phyloP scores from a whole-genome alignment of 495 filamentous ascomycete species.

The Neurospora cerealis region DNA sequence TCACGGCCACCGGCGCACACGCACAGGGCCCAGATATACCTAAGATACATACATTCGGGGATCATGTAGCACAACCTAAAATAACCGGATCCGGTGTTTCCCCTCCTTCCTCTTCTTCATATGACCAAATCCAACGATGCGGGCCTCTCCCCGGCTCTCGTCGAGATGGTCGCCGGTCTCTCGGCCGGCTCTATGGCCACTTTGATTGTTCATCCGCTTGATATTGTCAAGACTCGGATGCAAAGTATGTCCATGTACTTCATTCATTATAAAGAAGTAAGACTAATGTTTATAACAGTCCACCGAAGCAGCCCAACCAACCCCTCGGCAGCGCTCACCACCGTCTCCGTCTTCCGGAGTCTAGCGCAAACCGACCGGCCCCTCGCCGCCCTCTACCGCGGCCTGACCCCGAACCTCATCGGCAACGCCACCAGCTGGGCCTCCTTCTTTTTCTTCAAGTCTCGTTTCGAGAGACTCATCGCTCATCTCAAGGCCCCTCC shows the following conservation, averaged over 20 bases:
- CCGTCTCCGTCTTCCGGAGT: slow-evolving; percentile 33
- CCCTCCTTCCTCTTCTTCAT: slow-evolving; percentile 6
- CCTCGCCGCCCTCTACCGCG: slow-evolving; percentile 69
- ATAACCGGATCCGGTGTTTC: background rate
- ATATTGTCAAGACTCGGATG: slow-evolving; percentile 91
- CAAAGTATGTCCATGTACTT: slow-evolving; percentile 49
- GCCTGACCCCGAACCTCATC: slow-evolving; percentile 77
- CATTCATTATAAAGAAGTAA: background rate
- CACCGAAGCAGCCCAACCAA: slow-evolving; percentile 25
- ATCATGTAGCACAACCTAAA: background rate
- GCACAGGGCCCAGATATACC: background rate
- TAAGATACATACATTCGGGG: slow-evolving; percentile 9
- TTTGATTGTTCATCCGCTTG: slow-evolving; percentile 74
- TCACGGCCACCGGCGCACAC: background rate
- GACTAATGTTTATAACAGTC: slow-evolving; percentile 12
- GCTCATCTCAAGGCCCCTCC: slow-evolving; percentile 10
- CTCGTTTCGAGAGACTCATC: slow-evolving; percentile 32
- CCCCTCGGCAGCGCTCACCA: slow-evolving; percentile 23
- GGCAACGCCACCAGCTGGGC: slow-evolving; percentile 89
- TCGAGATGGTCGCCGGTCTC: slow-evolving; percentile 87
- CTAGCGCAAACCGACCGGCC: slow-evolving; percentile 33
- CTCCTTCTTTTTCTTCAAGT: slow-evolving; percentile 72
- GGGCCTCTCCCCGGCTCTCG: slow-evolving; percentile 59
- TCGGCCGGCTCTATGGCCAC: slow-evolving; percentile 80
- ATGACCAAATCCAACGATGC: slow-evolving; percentile 35